Evolutionary conservation across 2,329 filamentous ascomycete genomes (phyloP).

Genomic region (Monosporascus sp.): DNA sequence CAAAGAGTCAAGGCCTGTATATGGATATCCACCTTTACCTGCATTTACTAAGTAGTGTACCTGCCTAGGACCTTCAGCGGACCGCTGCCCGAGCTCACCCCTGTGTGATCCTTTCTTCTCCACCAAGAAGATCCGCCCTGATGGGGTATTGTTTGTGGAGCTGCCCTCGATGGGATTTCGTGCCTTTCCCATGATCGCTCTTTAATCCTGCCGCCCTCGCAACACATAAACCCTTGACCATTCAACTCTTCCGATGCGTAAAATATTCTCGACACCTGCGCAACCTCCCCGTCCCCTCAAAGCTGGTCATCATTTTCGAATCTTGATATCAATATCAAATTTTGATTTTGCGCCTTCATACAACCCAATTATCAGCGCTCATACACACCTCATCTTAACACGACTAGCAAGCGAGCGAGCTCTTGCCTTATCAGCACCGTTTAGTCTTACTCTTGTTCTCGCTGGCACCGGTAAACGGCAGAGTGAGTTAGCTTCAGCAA

Average conservation of each 20-base stretch:
- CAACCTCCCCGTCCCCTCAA: neutral
- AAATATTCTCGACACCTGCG: neutral
- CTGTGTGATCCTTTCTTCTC: slow-evolving; percentile 9
- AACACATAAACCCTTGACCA: neutral
- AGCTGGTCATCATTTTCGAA: neutral
- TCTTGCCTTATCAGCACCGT: neutral
- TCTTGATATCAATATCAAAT: neutral
- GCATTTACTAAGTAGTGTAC: too few species aligned
- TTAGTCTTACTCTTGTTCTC: neutral
- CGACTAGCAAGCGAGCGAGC: too few species aligned
- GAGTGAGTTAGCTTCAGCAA: neutral
- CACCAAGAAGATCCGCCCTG: slow-evolving; percentile 7
- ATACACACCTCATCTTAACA: too few species aligned
- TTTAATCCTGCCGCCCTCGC: slow-evolving; percentile 15
- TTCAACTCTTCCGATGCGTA: neutral
- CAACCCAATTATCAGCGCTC: too few species aligned
- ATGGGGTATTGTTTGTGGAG: slow-evolving; percentile 10
- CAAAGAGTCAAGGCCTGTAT: too few species aligned
- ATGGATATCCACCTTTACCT: too few species aligned
- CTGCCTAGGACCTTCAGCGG: neutral
- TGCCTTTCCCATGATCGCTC: slow-evolving; percentile 28
- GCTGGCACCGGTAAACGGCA: neutral
- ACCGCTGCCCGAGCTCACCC: slow-evolving; percentile 6
- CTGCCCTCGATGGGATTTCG: slow-evolving; percentile 25
- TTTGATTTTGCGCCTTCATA: too few species aligned